A percentile compares a stretch with the other conserved stretches of the same genome.
These are phyloP conservation scores for Micromonas pusilla DNA, from an alignment of 139 green algal species.

Conservation along the genomic window DNA sequence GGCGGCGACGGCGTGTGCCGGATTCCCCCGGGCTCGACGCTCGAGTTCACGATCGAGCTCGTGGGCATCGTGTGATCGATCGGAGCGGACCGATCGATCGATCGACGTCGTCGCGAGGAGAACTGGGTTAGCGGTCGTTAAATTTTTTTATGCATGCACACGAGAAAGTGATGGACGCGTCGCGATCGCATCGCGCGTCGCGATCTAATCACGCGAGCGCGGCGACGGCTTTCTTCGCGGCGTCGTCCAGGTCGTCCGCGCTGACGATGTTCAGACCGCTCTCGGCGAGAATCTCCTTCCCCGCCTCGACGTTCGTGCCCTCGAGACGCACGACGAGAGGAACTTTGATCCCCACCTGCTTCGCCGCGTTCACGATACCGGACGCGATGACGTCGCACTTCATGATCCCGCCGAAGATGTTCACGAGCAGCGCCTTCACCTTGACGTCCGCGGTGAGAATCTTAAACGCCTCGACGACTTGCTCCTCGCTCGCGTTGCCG, in stretches of 20 bases:
- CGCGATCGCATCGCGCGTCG: not conserved
- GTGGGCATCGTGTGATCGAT: too few relatives aligned
- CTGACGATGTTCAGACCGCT: conserved; percentile 76
- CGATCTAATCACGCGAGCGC: conserved; percentile 25
- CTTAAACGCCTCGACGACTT: conserved; percentile 56
- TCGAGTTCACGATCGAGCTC: too few relatives aligned
- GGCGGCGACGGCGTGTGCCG: too few relatives aligned
- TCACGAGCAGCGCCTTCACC: conserved; percentile 97
- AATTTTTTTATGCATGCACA: not conserved
- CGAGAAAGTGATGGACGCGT: not conserved
- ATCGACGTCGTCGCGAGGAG: too few relatives aligned
- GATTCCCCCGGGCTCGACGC: too few relatives aligned
- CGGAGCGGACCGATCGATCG: too few relatives aligned
- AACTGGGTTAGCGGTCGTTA: too few relatives aligned
- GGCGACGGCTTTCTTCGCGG: conserved; percentile 83
- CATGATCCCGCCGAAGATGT: conserved; percentile 97
- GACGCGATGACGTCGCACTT: conserved; percentile 97
- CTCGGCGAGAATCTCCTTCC: conserved; percentile 79
- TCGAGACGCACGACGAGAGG: conserved; percentile 93
- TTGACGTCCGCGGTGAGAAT: conserved; percentile 75
- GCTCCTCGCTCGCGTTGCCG: conserved; percentile 79
- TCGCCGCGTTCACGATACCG: conserved; percentile 92
- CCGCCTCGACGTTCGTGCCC: conserved; percentile 92
- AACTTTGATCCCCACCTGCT: conserved; percentile 75
- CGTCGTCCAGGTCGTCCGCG: conserved; percentile 92